Evolutionary conservation across 148 eudicot genomes (phyloP).

Genomic region (Limonium bicolor): DNA sequence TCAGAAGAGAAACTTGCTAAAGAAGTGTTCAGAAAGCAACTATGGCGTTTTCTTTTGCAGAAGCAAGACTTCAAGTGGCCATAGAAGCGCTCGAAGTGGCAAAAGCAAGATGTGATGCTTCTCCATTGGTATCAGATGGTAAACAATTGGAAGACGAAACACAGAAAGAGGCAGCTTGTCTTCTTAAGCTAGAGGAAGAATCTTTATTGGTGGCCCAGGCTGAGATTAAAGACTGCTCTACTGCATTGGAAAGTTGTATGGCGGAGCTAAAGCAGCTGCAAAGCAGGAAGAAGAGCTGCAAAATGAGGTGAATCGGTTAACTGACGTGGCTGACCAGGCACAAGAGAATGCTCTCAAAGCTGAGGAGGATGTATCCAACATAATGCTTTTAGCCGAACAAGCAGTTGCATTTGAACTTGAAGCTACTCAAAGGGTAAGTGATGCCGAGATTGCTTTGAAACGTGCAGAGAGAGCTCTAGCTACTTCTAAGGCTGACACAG

Average conservation of each 20-base stretch:
- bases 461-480: slow-evolving; percentile 46
- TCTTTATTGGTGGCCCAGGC: slow-evolving; percentile 42
- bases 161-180: slow-evolving; percentile 24
- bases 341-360: slow-evolving; percentile 49
- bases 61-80: slow-evolving; percentile 69
- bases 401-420: slow-evolving; percentile 91
- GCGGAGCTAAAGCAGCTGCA: slow-evolving; percentile 48
- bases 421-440: slow-evolving; percentile 71
- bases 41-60: slow-evolving; percentile 74
- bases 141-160: slow-evolving; percentile 26
- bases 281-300: slow-evolving; percentile 62
- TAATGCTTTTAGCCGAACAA: slow-evolving; percentile 94
- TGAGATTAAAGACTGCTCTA: slow-evolving; percentile 39
- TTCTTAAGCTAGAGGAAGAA: slow-evolving; percentile 34
- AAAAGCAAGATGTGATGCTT: slow-evolving; percentile 19
- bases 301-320: slow-evolving; percentile 55
- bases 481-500: slow-evolving; percentile 23
- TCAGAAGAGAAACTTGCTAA: slow-evolving; percentile 53
- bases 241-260: slow-evolving; percentile 45
- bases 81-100: slow-evolving; percentile 43
- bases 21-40: slow-evolving; percentile 73
- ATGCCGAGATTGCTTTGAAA: slow-evolving; percentile 70
- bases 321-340: slow-evolving; percentile 58
- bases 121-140: slow-evolving; percentile 21
- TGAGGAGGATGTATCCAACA: slow-evolving; percentile 81